Percentiles rank a stretch among this genome's conserved stretches.
phyloP scores from a whole-genome alignment of 2,329 filamentous ascomycete genomes.

The Cordyceps fumosorosea region DNA sequence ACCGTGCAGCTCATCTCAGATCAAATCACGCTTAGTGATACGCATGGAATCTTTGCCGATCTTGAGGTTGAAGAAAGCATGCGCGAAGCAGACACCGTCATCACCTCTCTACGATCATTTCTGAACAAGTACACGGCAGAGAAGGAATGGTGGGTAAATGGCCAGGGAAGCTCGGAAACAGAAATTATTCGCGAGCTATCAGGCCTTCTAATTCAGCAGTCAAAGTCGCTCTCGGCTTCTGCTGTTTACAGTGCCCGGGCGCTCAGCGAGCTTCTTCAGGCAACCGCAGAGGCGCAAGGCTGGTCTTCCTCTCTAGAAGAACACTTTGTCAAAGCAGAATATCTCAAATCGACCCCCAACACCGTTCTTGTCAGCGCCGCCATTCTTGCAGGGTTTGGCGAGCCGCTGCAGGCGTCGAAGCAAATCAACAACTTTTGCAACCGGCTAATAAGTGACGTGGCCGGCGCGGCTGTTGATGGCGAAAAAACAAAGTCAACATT shows the following conservation, averaged over 20 bases:
- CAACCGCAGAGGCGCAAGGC: constrained; percentile 40
- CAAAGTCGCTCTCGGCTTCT: constrained; percentile 34
- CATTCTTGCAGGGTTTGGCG: constrained; percentile 45
- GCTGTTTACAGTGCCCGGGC: constrained; percentile 48
- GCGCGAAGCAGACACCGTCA: constrained; percentile 36
- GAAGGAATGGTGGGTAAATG: constrained; percentile 33
- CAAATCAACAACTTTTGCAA: constrained; percentile 49
- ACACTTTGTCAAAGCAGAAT: constrained; percentile 37
- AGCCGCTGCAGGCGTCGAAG: constrained; percentile 42
- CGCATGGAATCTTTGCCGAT: constrained; percentile 41
- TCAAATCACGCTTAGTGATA: constrained; percentile 41
- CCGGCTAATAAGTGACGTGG: constrained; percentile 54
- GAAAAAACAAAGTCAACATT: constrained; percentile 43
- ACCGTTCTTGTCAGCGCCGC: constrained; percentile 44
- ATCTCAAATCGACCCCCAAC: constrained; percentile 40
- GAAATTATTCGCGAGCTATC: constrained; percentile 36
- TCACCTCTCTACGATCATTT: constrained; percentile 33
- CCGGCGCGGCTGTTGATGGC: constrained; percentile 37
- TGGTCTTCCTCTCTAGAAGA: constrained; percentile 39
- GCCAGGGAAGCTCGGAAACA: constrained; percentile 26
- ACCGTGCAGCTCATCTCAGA: constrained; percentile 47
- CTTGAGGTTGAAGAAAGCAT: constrained; percentile 30
- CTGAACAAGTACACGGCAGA: constrained; percentile 29
- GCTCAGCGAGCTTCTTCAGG: constrained; percentile 43
- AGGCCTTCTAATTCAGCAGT: constrained; percentile 36